Evolutionary conservation across 805 yeast genomes (phyloP), one percentile per base, ranked within the genome.

Genomic region (Nakazawaea populi): DNA sequence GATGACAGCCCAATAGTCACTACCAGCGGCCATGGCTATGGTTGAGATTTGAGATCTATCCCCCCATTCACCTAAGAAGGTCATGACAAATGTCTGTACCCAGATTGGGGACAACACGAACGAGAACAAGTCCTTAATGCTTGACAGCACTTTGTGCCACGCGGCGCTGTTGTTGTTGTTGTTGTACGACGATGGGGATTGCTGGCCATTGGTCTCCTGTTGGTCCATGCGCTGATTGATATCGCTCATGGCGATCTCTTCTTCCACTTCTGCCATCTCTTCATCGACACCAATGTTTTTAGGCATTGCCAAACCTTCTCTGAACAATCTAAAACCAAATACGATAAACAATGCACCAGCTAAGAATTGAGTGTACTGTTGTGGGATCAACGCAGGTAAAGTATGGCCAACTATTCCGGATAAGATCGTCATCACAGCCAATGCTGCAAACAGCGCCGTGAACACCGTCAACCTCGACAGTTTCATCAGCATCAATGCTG

Each of bases 21-120:
- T 83, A 39, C 97, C 97, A 1, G 99, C 96, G 48, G 98, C 97
- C 95, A 94, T 87, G 40, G 98, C 98, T 60, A 94, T 90, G 35
- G 97, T 94, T 42, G 97, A 96, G 51, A 94, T 89, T 71, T 94
- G 99, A 10, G 97, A 90, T 61, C 99, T 83, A 68, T 94, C 99
- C 47, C 99, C 99, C 96, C 98, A 90, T 71, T 94, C 99, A 54
- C 97, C 99, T 46, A 94, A 72, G 66, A 94, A 94, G 4, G 96
- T 89, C 98, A 94, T 92, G 49, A 82, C 82, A 63, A 94, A 94
- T 4, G 92, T 92, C 72, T 92, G 97, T 57, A 90, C 85, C 91
- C 96, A 94, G 8, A 83, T 71, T 4, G 99, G 98, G 3, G 96
- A 86, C 51, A 92, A 72, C 4, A 89, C 69, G 51, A 82, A 79